Evolutionary conservation across 1,284 basidiomycete genomes (phyloP), one percentile per base, ranked within the genome.

Genomic region (Apiotrichum porosum): DNA sequence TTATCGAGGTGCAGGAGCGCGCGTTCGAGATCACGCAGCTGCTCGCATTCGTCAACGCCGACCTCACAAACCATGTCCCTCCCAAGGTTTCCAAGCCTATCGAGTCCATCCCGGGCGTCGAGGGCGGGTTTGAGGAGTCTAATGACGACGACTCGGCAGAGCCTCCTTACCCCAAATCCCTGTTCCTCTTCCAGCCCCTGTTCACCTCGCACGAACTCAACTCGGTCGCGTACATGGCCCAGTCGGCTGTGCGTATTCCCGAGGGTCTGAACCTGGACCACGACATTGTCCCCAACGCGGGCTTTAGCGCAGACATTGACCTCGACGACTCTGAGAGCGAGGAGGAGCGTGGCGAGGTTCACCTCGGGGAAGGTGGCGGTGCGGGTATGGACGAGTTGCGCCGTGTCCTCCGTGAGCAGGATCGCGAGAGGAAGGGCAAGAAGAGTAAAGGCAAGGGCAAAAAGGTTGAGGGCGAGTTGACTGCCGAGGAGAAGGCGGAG

Each of bases 1-100:
- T 93, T 59, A 83, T 90, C 31, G 93, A 97, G 65, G 85, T 97
- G 13, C 88, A 92, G 72, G 91, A 97, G 72, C 78, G 94, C 83
- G 87, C 90, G 5, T 82, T 86, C 13, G 90, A 94, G 61, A 78
- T 85, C 30, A 67, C 83, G 2, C 84, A 90, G 62, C 74, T 97
- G 3, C 85, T 94, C 60, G 78, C 77, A 1, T 87, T 97, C 58
- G 80, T 95, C 44, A 78, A 83, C 42, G 83, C 84, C 12, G 91
- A 95, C 68, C 72, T 95, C n/a, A 75, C 76, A 9, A 69, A 75
- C 1, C 82, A 83, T 68, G 77, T 72, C 1, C 61, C 71, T 5
- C 64, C 66, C 2, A 50, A 42, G 15, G 41, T 34, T 23, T 30
- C 41, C 44, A 33, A 17, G 10, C 21, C 37, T 14, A 33, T 42